Percentiles rank a stretch among this genome's conserved stretches.
phyloP scores from a whole-genome alignment of 768 basidiomycete species.

The Sarcodon aspratus region DNA sequence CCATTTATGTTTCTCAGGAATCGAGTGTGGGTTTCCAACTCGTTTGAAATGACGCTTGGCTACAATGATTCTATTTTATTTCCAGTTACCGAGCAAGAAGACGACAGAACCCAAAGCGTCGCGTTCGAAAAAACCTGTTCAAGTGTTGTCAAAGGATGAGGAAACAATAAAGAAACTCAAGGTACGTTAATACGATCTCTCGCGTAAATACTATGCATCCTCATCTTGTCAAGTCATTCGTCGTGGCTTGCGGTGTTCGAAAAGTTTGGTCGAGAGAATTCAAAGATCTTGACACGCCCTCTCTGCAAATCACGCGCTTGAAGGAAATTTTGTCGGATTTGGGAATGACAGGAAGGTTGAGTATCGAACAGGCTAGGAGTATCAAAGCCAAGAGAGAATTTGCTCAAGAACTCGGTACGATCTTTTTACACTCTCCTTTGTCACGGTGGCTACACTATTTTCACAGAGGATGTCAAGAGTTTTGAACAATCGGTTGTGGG shows the following conservation, averaged over 20 bases:
- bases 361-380: slow-evolving; percentile 68
- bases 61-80: not conserved
- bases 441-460: not conserved
- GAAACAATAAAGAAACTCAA: slow-evolving; percentile 68
- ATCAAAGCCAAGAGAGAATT: slow-evolving; percentile 69
- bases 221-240: slow-evolving; percentile 35
- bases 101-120: slow-evolving; percentile 21
- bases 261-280: slow-evolving; percentile 73
- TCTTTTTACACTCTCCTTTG: not conserved
- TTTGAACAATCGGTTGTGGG: slow-evolving; percentile 45
- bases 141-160: slow-evolving; percentile 44
- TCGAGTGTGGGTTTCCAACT: slow-evolving; percentile 1
- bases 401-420: slow-evolving; percentile 66
- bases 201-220: not conserved
- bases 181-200: slow-evolving; percentile 23
- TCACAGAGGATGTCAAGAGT: slow-evolving; percentile 60
- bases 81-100: slow-evolving; percentile 1
- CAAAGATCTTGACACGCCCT: slow-evolving; percentile 39
- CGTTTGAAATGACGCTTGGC: not conserved
- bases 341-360: slow-evolving; percentile 73
- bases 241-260: slow-evolving; percentile 66
- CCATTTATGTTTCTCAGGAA: not conserved
- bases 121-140: slow-evolving; percentile 15
- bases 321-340: slow-evolving; percentile 55
- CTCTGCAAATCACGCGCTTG: slow-evolving; percentile 54